These are phyloP conservation scores for Gamarada debralockiae DNA, from an alignment of 495 filamentous ascomycete species.

Conservation along the genomic window DNA sequence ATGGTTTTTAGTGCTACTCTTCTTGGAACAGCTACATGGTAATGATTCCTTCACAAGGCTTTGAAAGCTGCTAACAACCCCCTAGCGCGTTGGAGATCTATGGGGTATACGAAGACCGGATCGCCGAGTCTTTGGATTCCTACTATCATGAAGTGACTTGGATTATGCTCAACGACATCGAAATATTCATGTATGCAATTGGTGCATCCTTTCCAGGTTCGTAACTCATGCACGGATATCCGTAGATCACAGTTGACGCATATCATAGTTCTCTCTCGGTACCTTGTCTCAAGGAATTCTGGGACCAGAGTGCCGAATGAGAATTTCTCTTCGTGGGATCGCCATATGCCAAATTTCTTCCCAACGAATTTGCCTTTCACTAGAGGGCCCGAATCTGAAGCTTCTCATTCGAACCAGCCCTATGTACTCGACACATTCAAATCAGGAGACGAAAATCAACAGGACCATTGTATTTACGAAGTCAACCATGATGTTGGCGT, in stretches of 20 bases:
- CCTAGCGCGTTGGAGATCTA: constrained; percentile 12
- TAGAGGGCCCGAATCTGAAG: no score
- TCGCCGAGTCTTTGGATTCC: background rate
- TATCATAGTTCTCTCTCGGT: constrained; percentile 13
- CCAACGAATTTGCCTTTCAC: background rate
- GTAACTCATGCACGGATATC: background rate
- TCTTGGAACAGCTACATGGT: constrained; percentile 17
- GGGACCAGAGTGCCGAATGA: background rate
- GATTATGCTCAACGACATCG: constrained; percentile 20
- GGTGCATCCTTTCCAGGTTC: constrained; percentile 20
- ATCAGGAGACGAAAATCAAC: no score
- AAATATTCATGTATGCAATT: constrained; percentile 19
- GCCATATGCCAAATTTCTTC: constrained; percentile 16
- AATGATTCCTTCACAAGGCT: background rate
- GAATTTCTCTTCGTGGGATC: constrained; percentile 15
- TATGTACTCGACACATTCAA: no score
- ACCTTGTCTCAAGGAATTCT: constrained; percentile 8
- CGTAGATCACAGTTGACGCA: background rate
- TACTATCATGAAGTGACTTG: constrained; percentile 12
- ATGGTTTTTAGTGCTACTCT: constrained; percentile 16
- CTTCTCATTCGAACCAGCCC: no score
- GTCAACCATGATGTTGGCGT: no score
- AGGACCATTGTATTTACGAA: no score
- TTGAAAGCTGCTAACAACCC: background rate
- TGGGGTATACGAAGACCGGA: constrained; percentile 9